These are phyloP conservation scores for Adenanthera pavonina DNA, from an alignment of 306 rosid genomes.

Conservation along the genomic window DNA sequence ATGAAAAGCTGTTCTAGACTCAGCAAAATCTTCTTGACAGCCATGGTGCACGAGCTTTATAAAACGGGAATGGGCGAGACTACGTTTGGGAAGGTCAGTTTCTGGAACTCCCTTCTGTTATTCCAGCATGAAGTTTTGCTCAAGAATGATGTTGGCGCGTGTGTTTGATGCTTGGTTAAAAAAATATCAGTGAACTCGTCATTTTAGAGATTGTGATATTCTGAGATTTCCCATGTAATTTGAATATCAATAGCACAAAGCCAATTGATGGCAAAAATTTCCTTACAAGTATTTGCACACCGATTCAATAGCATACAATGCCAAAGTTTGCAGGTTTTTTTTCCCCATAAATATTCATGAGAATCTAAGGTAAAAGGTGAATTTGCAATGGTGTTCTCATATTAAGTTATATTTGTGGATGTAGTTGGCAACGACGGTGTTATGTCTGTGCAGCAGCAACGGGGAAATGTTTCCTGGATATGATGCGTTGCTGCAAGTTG, in stretches of 20 bases:
- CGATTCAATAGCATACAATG: neutral
- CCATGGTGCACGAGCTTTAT: slow-evolving; percentile 89
- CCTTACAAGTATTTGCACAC: neutral
- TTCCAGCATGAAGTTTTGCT: neutral
- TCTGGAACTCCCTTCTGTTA: slow-evolving; percentile 40
- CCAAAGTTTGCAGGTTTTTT: neutral
- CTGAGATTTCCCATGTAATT: slow-evolving; percentile 1
- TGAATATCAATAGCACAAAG: slow-evolving; percentile 1
- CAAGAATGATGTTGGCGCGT: neutral
- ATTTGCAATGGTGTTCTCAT: slow-evolving; percentile 36
- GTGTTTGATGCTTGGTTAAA: slow-evolving; percentile 1
- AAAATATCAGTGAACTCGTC: slow-evolving; percentile 1
- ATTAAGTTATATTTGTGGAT: slow-evolving; percentile 40
- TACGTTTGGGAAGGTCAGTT: slow-evolving; percentile 84
- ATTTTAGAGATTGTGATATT: slow-evolving; percentile 19
- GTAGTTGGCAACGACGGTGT: slow-evolving; percentile 79
- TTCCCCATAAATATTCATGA: neutral
- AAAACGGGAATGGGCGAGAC: slow-evolving; percentile 96
- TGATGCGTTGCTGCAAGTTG: slow-evolving; percentile 78
- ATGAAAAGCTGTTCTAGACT: slow-evolving; percentile 77
- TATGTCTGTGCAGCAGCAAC: slow-evolving; percentile 75
- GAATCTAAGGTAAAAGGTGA: slow-evolving; percentile 10
- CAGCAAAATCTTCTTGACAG: slow-evolving; percentile 84
- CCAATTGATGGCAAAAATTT: neutral
- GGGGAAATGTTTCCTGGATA: slow-evolving; percentile 87